These are phyloP conservation scores for Curvularia sp. DNA, from an alignment of 2,329 filamentous ascomycete genomes.

Conservation along the genomic window DNA sequence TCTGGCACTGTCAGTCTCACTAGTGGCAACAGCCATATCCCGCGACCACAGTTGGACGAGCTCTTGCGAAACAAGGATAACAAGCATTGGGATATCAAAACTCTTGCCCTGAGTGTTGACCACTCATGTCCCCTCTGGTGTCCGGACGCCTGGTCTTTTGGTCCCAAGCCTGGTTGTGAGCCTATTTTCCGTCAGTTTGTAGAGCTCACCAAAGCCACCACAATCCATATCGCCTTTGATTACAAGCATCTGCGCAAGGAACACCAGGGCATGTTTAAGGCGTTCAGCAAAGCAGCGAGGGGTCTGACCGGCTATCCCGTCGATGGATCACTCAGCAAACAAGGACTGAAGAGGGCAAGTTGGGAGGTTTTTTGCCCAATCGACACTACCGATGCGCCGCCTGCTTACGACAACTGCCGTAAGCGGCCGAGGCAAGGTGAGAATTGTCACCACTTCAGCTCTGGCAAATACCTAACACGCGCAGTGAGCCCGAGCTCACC, in stretches of 20 bases:
- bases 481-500: conserved; percentile 8
- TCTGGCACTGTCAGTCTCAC: conserved; percentile 7
- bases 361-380: conserved; percentile 20
- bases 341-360: conserved; percentile 18
- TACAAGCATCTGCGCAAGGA: conserved; percentile 14
- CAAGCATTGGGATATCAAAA: conserved; percentile 19
- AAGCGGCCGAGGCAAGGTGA: conserved; percentile 18
- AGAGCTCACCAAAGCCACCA: conserved; percentile 19
- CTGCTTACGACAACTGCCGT: conserved; percentile 18
- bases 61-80: conserved; percentile 13
- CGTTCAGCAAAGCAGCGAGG: conserved; percentile 18
- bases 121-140: conserved; percentile 3
- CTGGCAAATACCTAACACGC: conserved; percentile 1
- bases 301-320: conserved; percentile 13
- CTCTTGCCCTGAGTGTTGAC: conserved; percentile 5
- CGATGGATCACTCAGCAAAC: conserved; percentile 7
- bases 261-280: conserved; percentile 15
- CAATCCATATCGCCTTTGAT: conserved; percentile 17
- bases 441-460: not conserved
- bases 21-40: conserved; percentile 7
- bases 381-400: conserved; percentile 14
- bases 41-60: conserved; percentile 11
- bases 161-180: conserved; percentile 14
- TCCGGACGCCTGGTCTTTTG: conserved; percentile 3
- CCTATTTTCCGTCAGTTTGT: conserved; percentile 10